Percentiles rank a stretch among this genome's conserved stretches.
Evolutionary conservation across 768 basidiomycete genomes (phyloP).

Genomic region (Serendipita sp.): DNA sequence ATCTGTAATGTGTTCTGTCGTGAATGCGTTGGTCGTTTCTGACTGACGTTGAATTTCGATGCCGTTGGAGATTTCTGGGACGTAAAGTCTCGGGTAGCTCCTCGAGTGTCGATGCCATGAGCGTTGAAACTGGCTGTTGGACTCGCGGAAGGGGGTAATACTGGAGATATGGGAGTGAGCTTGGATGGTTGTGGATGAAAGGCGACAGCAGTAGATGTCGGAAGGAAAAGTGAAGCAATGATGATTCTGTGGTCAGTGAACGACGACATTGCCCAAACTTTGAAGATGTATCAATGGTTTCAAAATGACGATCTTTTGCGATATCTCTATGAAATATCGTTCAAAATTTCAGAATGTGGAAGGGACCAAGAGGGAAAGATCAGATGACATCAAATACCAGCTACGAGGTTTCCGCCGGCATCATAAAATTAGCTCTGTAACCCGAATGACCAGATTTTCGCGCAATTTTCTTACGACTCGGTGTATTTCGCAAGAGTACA

Average conservation of each 20-base stretch:
- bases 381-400: neutral
- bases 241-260: constrained; percentile 57
- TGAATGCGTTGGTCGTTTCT: neutral
- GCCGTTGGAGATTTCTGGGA: neutral
- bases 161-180: constrained; percentile 27
- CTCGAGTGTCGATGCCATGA: constrained; percentile 3
- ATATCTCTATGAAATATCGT: neutral
- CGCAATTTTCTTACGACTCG: too few relatives aligned
- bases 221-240: constrained; percentile 74
- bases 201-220: constrained; percentile 49
- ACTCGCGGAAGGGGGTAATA: neutral
- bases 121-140: neutral
- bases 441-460: too few relatives aligned
- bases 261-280: constrained; percentile 37
- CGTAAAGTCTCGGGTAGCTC: constrained; percentile 8
- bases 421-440: neutral
- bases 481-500: too few relatives aligned
- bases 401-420: neutral
- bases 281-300: neutral
- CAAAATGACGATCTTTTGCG: neutral
- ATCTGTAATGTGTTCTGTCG: neutral
- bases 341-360: neutral
- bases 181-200: constrained; percentile 29
- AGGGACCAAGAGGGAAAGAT: neutral
- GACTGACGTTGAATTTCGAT: neutral